phyloP scores from a whole-genome alignment of 108 stramenopile genomes.

The Cyclostephanos tholiformis region DNA sequence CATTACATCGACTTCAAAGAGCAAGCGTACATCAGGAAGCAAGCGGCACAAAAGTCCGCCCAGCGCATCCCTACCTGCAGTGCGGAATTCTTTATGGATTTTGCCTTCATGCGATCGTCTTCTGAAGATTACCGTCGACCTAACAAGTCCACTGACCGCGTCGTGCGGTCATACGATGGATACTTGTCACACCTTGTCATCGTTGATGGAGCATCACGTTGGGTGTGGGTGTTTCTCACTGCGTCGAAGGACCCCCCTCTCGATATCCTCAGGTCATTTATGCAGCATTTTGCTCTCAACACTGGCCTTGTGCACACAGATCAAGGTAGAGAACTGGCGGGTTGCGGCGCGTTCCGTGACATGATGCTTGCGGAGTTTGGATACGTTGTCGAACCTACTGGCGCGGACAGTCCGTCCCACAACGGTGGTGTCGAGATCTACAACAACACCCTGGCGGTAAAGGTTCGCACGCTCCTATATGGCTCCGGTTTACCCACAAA shows the following conservation, averaged over 20 bases:
- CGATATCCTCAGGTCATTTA: background rate
- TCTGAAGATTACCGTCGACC: background rate
- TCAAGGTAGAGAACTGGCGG: background rate
- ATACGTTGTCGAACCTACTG: constrained; percentile 3
- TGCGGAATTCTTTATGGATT: too few species aligned
- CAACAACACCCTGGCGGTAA: background rate
- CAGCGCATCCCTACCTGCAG: too few species aligned
- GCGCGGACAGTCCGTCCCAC: background rate
- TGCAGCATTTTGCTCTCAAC: background rate
- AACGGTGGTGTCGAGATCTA: too few species aligned
- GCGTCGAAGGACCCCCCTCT: background rate
- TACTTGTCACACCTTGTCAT: background rate
- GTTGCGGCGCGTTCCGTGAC: too few species aligned
- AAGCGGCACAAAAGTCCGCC: too few species aligned
- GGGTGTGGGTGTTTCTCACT: background rate
- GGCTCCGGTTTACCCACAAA: background rate
- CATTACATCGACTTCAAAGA: too few species aligned
- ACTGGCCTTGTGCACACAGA: background rate
- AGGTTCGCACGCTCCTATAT: background rate
- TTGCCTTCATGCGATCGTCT: background rate
- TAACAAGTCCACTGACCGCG: too few species aligned
- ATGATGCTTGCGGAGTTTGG: background rate
- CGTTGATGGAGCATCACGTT: background rate
- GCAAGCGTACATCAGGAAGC: too few species aligned
- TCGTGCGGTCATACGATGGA: background rate